These are phyloP conservation scores for Hypoxylon sp. DNA, from an alignment of 2,329 filamentous ascomycete genomes.

Conservation along the genomic window DNA sequence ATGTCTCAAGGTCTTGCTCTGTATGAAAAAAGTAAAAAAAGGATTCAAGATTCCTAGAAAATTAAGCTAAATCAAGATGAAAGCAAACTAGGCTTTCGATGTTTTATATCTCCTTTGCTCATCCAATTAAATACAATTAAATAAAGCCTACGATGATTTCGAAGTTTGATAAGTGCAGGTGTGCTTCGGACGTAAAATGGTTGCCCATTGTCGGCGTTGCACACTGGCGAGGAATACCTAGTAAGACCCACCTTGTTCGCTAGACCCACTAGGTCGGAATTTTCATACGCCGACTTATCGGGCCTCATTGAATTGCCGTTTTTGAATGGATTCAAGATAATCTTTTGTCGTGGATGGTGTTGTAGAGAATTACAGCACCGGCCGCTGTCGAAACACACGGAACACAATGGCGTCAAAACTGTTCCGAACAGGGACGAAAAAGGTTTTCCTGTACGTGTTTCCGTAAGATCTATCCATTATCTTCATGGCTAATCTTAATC, in stretches of 20 bases:
- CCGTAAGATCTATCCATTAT: not conserved
- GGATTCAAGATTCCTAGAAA: slow-evolving; percentile 18
- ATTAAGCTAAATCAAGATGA: slow-evolving; percentile 10
- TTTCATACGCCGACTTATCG: slow-evolving; percentile 35
- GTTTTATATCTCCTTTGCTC: not conserved
- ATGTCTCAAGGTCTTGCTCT: slow-evolving; percentile 38
- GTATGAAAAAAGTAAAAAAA: slow-evolving; percentile 34
- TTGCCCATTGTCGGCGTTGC: not conserved
- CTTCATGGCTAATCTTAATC: slow-evolving; percentile 13
- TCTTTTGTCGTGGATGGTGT: slow-evolving; percentile 15
- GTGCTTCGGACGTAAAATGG: not conserved
- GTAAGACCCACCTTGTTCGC: not conserved
- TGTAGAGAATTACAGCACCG: slow-evolving; percentile 7
- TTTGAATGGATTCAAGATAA: slow-evolving; percentile 22
- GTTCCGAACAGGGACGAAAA: slow-evolving; percentile 50
- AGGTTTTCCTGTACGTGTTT: slow-evolving; percentile 52
- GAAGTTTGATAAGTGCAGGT: not conserved
- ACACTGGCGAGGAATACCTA: not conserved
- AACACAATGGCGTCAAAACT: slow-evolving; percentile 44
- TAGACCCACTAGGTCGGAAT: slow-evolving; percentile 33
- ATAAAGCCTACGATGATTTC: not conserved
- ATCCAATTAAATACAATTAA: not conserved
- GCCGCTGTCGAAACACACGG: slow-evolving; percentile 26
- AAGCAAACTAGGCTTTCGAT: not conserved
- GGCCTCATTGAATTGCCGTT: not conserved